Percentiles rank a stretch among this genome's conserved stretches.
Conservation (phyloP, 805 yeast species). For the Kluyveromyces lactis region DNA sequence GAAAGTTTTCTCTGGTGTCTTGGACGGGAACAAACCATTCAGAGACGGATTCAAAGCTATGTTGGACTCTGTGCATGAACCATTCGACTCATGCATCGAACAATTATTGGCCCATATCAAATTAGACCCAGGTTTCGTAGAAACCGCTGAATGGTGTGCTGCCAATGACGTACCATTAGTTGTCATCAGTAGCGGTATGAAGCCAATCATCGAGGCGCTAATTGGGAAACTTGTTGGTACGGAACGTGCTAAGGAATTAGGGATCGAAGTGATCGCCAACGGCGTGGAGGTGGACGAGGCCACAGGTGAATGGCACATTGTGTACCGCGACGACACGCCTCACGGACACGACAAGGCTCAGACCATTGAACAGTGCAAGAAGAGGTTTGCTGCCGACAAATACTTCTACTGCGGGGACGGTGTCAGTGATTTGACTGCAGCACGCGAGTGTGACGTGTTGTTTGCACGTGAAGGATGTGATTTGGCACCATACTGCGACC, state of each 20-base stretch:
- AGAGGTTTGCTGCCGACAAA: slow-evolving; percentile 23
- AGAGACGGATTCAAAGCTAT: slow-evolving; percentile 78
- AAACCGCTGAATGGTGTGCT: slow-evolving; percentile 72
- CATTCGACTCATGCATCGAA: slow-evolving; percentile 78
- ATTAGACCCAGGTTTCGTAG: slow-evolving; percentile 85
- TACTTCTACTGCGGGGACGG: slow-evolving; percentile 97
- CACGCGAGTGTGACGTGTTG: slow-evolving; percentile 85
- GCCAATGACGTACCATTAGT: slow-evolving; percentile 69
- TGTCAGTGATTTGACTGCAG: slow-evolving; percentile 90
- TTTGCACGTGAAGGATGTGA: slow-evolving; percentile 94
- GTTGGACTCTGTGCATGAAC: slow-evolving; percentile 70
- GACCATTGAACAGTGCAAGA: slow-evolving; percentile 48
- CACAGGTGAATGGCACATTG: slow-evolving; percentile 70
- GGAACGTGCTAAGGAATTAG: slow-evolving; percentile 49
- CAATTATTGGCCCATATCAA: slow-evolving; percentile 53
- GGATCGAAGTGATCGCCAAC: slow-evolving; percentile 74
- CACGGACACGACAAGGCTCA: slow-evolving; percentile 95
- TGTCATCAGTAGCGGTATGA: slow-evolving; percentile 90
- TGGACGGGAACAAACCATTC: slow-evolving; percentile 59
- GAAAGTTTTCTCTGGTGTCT: slow-evolving; percentile 61
- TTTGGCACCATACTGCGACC: slow-evolving; percentile 72
- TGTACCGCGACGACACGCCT: slow-evolving; percentile 73
- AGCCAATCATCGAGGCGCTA: slow-evolving; percentile 77
- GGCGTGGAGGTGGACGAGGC: slow-evolving; percentile 45
- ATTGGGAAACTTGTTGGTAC: slow-evolving; percentile 67